Base-by-base conservation (phyloP, 1,284 basidiomycete species). In the Singerocomus inundabilis region DNA sequence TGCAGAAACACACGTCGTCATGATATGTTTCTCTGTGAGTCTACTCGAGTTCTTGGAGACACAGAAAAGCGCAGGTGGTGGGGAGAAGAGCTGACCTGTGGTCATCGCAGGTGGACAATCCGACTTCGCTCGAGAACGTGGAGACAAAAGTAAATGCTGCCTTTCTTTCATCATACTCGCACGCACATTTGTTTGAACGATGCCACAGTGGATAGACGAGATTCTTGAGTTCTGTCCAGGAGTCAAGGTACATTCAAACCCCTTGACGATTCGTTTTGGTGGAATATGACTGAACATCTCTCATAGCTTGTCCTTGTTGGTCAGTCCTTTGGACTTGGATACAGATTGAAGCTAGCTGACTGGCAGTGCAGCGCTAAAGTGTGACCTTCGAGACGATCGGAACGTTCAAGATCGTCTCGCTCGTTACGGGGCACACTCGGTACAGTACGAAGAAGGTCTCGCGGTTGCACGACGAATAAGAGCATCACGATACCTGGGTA, bases 1-100 rank as follows among this genome's bases (percentile, higher is more conserved):
- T 67, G 90, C 94, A 3, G 94, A 98, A 67, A 97, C 94, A 1
- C 91, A 98, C 71, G 88, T 97, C 49, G 81, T 98, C 56, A 88
- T 97, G 86, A 77, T 96, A 30, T 97, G 94, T 70, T 97, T 95
- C 68, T 94, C 93, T 30, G 92, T 91, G 56, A 54, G 85, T 46
- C 24, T n/a, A 26, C 37, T 9, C 13, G 7, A 44, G 34, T 24
- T 48, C 12, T 7, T 11, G 3, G 12, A 11, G 15, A n/a, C n/a
- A 11, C 13, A 12, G 3, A 31, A 13, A 8, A 18, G 6, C 18
- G n/a, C 10, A 44, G 38, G 21, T 29, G 3, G 4, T 21, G 44
- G 46, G 48, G n/a, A n/a, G n/a, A n/a, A n/a, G n/a, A n/a, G n/a
- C n/a, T n/a, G n/a, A n/a, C n/a, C 44, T 45, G 37, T 35, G 38